Evolutionary conservation across 2,329 filamentous ascomycete species (phyloP), one percentile per base, ranked within the genome.

Genomic region (Colletotrichum endophyticum): DNA sequence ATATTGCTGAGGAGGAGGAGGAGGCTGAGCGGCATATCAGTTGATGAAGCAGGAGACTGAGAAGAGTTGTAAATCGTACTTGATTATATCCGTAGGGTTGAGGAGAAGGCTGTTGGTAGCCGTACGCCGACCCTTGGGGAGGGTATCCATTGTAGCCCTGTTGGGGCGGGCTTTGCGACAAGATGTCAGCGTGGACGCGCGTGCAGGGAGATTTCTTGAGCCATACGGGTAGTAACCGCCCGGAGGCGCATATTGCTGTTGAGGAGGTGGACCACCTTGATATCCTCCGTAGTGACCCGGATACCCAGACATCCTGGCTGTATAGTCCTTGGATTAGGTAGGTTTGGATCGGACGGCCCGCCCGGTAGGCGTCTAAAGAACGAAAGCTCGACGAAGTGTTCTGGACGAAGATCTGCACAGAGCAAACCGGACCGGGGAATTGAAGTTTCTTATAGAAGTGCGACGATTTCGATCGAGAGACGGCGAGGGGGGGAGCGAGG

Each of bases 261-360:
- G 83, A 71, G 80, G 83, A 72, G 81, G 82, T 68, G 81, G 83
- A 39, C 79, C 81, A 72, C 83, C 82, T 77, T 82, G 82, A 77
- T 86, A 88, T 82, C 86, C 86, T 78, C 89, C 89, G 82, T 86
- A 86, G 75, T 87, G 83, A 76, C 89, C 88, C 79, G 91, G 91
- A 83, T 92, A 94, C 81, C 91, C 92, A 79, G 92, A 93, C 92
- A 94, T 94, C 73, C 79, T 80, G 76, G 72, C 13, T 49, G 16
- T 66, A 49, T 32, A 25, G 59, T 67, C 44, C 25, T 72, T 53
- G 25, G 53, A 30, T 27, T 32, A 30, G 39, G 22, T 71, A 32
- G 56, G 9, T 64, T 22, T 62, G n/a, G 53, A 19, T 53, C 32
- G n/a, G 39, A 49, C 62, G 27, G 22, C 56, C 32, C 63, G 53